Percentiles rank a stretch among this genome's conserved stretches.
Conservation (phyloP, 2,329 filamentous ascomycete genomes). For the Ascomycota sp. region DNA sequence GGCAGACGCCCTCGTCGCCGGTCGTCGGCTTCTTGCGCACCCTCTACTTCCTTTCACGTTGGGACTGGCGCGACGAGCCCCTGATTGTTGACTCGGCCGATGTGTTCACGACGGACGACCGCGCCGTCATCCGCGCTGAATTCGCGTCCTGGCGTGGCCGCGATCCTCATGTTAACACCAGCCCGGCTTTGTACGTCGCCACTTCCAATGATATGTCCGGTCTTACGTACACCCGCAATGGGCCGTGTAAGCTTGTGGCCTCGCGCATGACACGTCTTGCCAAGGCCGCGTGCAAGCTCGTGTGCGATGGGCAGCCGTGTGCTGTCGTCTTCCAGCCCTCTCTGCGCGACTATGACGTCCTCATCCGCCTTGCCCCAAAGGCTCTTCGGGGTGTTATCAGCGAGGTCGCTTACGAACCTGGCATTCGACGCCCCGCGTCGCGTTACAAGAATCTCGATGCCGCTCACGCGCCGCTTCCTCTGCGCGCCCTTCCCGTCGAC, state of each 20-base stretch:
- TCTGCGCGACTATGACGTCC: slow-evolving; percentile 63
- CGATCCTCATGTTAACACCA: slow-evolving; percentile 72
- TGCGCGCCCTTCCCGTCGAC: slow-evolving; percentile 39
- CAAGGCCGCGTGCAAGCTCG: slow-evolving; percentile 47
- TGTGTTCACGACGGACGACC: slow-evolving; percentile 39
- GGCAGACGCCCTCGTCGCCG: slow-evolving; percentile 54
- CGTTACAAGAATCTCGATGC: slow-evolving; percentile 67
- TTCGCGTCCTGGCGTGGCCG: slow-evolving; percentile 74
- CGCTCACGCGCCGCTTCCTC: slow-evolving; percentile 19
- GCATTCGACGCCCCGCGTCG: slow-evolving; percentile 17
- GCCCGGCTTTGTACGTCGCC: slow-evolving; percentile 56
- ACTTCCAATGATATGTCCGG: slow-evolving; percentile 62
- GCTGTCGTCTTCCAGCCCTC: slow-evolving; percentile 48
- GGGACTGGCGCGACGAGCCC: slow-evolving; percentile 80
- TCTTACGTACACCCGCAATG: slow-evolving; percentile 52
- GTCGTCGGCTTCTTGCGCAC: slow-evolving; percentile 67
- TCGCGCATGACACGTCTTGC: slow-evolving; percentile 67
- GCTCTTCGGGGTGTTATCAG: slow-evolving; percentile 21
- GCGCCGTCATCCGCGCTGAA: slow-evolving; percentile 43
- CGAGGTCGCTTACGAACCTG: slow-evolving; percentile 15
- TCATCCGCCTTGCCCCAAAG: slow-evolving; percentile 49
- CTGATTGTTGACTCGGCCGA: slow-evolving; percentile 54
- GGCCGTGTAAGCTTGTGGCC: slow-evolving; percentile 64
- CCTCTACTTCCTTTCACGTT: slow-evolving; percentile 58
- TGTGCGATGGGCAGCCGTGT: slow-evolving; percentile 32